These are phyloP conservation scores for Lathyrus aphaca DNA, from an alignment of 306 rosid genomes.

Conservation along the genomic window DNA sequence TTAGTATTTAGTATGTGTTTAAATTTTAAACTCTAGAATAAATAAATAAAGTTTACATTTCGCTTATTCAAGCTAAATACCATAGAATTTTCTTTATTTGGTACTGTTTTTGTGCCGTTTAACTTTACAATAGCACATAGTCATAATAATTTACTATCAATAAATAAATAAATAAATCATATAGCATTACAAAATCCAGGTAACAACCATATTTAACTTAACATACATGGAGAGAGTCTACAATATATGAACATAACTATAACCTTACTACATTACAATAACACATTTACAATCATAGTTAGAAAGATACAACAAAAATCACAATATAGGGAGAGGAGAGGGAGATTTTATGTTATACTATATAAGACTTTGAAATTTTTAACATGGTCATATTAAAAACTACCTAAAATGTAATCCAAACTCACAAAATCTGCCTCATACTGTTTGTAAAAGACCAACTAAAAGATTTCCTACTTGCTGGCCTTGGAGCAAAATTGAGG, in stretches of 20 bases:
- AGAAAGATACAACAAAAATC: conserved; percentile 34
- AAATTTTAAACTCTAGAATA: too few species aligned
- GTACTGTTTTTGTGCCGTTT: background rate
- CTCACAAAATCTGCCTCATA: conserved; percentile 54
- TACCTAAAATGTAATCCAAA: conserved; percentile 30
- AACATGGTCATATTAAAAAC: conserved; percentile 36
- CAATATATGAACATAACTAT: conserved; percentile 26
- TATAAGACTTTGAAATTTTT: conserved; percentile 29
- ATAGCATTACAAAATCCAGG: background rate
- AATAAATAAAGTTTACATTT: background rate
- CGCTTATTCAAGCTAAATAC: background rate
- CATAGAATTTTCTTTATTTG: background rate
- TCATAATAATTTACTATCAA: background rate
- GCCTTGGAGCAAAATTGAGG: conserved; percentile 81
- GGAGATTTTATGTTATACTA: conserved; percentile 36
- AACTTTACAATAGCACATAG: background rate
- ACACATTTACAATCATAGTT: conserved; percentile 46
- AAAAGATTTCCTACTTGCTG: conserved; percentile 53
- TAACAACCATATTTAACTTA: background rate
- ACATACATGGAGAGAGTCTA: conserved; percentile 4
- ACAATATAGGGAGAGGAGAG: background rate
- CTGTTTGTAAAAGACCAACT: conserved; percentile 61
- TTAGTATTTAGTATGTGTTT: too few species aligned
- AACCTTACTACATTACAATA: conserved; percentile 24
- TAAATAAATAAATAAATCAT: background rate